Conservation (phyloP, 441 rosid genomes). For the Mallotus japonicus region DNA sequence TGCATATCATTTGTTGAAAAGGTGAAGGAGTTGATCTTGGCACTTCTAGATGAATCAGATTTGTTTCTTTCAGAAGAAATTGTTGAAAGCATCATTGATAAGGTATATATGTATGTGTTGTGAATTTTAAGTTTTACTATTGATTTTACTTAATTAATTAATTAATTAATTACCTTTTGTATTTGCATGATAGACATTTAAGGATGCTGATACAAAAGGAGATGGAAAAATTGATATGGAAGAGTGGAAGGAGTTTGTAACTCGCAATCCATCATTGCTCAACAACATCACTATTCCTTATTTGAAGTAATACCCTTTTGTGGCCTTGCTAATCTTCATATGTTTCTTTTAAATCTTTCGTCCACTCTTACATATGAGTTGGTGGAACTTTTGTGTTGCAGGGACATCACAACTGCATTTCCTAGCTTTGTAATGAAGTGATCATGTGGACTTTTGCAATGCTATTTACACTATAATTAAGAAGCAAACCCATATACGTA, state of each 20-base stretch:
- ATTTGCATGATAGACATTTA: conserved; percentile 37
- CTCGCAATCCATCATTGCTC: conserved; percentile 38
- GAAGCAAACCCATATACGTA: no score
- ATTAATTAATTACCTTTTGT: neutral
- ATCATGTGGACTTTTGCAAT: no score
- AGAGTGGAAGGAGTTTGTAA: conserved; percentile 41
- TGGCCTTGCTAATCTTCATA: no score
- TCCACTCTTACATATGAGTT: neutral
- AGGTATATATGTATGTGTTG: conserved; percentile 26
- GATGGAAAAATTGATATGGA: conserved; percentile 48
- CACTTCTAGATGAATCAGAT: conserved; percentile 43
- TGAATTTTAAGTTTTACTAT: no score
- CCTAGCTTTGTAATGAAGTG: conserved; percentile 45
- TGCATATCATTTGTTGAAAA: conserved; percentile 1
- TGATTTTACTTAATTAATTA: no score
- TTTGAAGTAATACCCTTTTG: conserved; percentile 33
- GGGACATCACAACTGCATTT: conserved; percentile 49
- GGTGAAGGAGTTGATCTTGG: conserved; percentile 44
- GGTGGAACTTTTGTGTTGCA: conserved; percentile 22
- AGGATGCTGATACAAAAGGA: conserved; percentile 43
- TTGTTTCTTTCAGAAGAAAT: conserved; percentile 39
- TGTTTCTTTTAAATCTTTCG: no score
- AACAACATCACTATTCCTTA: conserved; percentile 52
- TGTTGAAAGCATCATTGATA: conserved; percentile 37
- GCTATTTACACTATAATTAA: no score